Base-by-base conservation (phyloP, 257 asterid genomes). In the Penstemon eatonii region DNA sequence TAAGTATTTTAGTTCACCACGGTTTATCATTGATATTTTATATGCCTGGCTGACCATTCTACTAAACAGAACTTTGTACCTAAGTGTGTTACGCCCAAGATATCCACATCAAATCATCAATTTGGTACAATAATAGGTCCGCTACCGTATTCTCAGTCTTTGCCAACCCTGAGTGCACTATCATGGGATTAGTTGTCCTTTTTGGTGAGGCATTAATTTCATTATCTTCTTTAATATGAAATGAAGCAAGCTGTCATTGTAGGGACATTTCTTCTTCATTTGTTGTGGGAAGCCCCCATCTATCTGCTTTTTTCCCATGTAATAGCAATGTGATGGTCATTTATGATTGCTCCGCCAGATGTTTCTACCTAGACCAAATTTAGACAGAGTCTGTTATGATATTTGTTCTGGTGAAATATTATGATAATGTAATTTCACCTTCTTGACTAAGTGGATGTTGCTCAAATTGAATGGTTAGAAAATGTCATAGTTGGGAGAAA, bases 181-280 rank as follows among this genome's bases (percentile, higher is more conserved):
- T 56, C 5, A 49, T 64, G 52, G 62, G 49, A 33, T 42, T 56
- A 25, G 54, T 60, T 37, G 33, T n/a, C 51, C 15, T 61, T 25
- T 25, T 25, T 53, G 56, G 38, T 18, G 13, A 42, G 76, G 53
- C 46, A 7, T 65, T 55, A 25, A 60, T 46, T 55, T 3, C 38
- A 44, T 25, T 9, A 53, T 8, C 33, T 25, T 25, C 33, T 25
- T 1, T 37, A 12, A 25, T 42, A 43, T 25, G 67, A 42, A 46
- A 71, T 57, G 38, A 71, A 52, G 52, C 56, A 8, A 74, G 83
- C 65, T 71, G 80, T 57, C 67, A 57, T 13, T 58, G 72, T 74
- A 37, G 77, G 75, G 75, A 25, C 69, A 65, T 59, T 37, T 25
- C 33, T 12, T 8, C 42, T 46, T 59, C 50, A 38, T 38, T 63